Conservation (phyloP, 116 monocot species). For the Papilionanthe hybrid region DNA sequence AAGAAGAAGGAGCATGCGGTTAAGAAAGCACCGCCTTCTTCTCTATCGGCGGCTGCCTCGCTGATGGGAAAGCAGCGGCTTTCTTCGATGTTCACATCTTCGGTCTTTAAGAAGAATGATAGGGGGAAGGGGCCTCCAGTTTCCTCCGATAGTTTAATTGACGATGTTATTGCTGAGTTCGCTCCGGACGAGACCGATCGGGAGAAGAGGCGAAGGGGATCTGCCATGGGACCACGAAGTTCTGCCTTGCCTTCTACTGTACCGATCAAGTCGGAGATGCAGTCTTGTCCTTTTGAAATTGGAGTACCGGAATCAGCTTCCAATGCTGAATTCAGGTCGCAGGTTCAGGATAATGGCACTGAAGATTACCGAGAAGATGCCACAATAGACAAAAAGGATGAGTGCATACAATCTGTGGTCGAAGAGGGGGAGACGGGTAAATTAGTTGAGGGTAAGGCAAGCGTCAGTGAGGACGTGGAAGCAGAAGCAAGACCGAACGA, state of each 20-base stretch:
- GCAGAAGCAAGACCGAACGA: conserved; percentile 20
- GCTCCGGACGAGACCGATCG: conserved; percentile 74
- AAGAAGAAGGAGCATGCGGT: conserved; percentile 31
- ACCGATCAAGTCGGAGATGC: conserved; percentile 20
- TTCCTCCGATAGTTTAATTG: conserved; percentile 71
- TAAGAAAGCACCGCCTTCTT: conserved; percentile 33
- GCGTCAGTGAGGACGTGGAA: conserved; percentile 17
- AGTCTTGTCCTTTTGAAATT: conserved; percentile 5
- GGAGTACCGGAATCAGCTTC: background rate
- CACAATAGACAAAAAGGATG: conserved; percentile 15
- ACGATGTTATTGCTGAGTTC: conserved; percentile 80
- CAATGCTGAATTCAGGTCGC: conserved; percentile 3
- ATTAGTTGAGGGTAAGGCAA: conserved; percentile 12
- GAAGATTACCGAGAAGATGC: conserved; percentile 11
- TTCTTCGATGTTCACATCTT: conserved; percentile 76
- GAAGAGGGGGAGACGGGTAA: conserved; percentile 4
- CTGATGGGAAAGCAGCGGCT: conserved; percentile 71
- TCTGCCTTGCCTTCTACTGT: background rate
- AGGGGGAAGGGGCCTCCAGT: conserved; percentile 25
- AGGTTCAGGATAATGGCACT: conserved; percentile 17
- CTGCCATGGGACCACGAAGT: background rate
- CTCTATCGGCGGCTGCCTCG: conserved; percentile 62
- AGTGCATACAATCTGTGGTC: background rate
- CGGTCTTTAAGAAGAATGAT: conserved; percentile 59
- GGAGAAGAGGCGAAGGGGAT: conserved; percentile 42